phyloP scores from a whole-genome alignment of 495 filamentous ascomycete genomes.

The Alectoria sarmentosa region DNA sequence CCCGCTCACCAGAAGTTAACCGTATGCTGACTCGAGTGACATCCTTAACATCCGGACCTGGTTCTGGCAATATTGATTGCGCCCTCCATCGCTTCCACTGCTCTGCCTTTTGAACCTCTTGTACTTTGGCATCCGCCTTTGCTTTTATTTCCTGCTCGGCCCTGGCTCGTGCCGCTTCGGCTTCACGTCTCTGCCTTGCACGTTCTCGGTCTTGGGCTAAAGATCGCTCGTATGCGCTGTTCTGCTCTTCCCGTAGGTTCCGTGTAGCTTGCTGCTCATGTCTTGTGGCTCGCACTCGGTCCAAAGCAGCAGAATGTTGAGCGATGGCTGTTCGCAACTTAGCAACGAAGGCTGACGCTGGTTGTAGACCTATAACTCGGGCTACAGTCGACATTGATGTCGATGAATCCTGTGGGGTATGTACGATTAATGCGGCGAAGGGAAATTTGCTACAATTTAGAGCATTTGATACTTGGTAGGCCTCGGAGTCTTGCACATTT shows the following conservation, averaged over 20 bases:
- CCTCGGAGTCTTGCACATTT: constrained; percentile 83
- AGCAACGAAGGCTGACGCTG: constrained; percentile 58
- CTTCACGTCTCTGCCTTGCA: constrained; percentile 63
- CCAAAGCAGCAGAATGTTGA: constrained; percentile 61
- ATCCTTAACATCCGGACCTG: constrained; percentile 54
- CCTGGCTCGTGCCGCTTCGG: constrained; percentile 57
- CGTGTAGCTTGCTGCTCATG: constrained; percentile 70
- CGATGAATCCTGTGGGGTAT: constrained; percentile 72
- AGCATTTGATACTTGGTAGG: constrained; percentile 80
- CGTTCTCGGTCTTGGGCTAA: constrained; percentile 82
- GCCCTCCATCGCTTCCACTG: constrained; percentile 83
- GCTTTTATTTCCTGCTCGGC: constrained; percentile 56
- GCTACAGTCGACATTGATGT: constrained; percentile 81
- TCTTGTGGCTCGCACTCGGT: constrained; percentile 59
- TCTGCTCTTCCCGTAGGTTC: constrained; percentile 72
- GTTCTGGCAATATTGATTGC: constrained; percentile 58
- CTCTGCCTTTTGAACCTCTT: constrained; percentile 46
- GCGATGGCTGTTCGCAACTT: constrained; percentile 63
- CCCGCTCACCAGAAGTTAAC: constrained; percentile 61
- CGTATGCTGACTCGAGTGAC: constrained; percentile 76
- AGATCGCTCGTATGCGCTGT: constrained; percentile 86
- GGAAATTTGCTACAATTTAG: constrained; percentile 86
- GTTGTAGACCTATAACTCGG: constrained; percentile 61
- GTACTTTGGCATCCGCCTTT: constrained; percentile 55
- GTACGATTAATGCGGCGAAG: constrained; percentile 73